Conservation (phyloP, 345 rosid genomes). For the Populus simonii region DNA sequence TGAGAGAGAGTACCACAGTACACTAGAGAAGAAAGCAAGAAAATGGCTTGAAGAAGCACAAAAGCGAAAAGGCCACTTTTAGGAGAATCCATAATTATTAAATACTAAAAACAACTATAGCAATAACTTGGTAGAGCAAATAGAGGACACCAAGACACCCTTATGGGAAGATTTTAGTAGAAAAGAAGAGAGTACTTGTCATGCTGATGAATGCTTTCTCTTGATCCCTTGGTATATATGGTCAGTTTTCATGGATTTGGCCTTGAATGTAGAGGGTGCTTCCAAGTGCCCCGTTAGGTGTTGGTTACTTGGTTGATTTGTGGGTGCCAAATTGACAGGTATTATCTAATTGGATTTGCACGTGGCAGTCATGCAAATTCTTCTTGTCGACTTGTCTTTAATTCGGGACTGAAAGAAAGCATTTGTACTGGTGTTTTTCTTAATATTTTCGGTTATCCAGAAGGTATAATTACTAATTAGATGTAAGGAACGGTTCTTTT, state of each 20-base stretch:
- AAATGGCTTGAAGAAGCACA: conserved; percentile 27
- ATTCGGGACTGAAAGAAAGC: background rate
- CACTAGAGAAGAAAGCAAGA: conserved; percentile 35
- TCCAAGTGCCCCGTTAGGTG: conserved; percentile 20
- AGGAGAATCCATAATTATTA: conserved; percentile 25
- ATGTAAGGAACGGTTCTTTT: too few species aligned
- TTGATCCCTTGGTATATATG: background rate
- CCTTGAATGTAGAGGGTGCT: background rate
- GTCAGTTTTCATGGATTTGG: background rate
- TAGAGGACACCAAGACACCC: background rate
- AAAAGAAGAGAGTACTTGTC: background rate
- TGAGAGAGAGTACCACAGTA: conserved; percentile 15
- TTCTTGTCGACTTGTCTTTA: background rate
- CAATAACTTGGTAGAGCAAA: background rate
- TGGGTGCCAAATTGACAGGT: background rate
- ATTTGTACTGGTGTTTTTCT: background rate
- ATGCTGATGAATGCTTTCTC: background rate
- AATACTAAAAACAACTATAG: background rate
- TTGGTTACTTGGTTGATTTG: background rate
- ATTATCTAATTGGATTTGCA: background rate
- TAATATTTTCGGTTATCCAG: background rate
- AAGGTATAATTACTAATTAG: background rate
- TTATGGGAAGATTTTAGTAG: background rate
- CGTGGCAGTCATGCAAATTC: conserved; percentile 28
- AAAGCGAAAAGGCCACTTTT: conserved; percentile 8